Evolutionary conservation across 768 basidiomycete genomes (phyloP).

Genomic region (Boletus edulis): DNA sequence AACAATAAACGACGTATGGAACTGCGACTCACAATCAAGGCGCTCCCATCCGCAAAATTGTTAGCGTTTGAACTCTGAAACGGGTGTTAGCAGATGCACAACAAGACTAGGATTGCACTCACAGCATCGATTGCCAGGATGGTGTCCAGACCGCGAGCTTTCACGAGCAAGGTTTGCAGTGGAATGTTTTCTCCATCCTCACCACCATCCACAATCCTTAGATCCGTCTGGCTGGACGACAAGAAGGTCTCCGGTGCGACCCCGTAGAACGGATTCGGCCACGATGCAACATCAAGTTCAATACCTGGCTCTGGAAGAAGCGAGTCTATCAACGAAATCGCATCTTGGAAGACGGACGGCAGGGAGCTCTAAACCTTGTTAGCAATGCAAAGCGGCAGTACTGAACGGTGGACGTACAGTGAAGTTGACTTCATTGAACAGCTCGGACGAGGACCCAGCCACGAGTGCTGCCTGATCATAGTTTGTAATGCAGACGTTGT

Average conservation of each 20-base stretch:
- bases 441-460: conserved; percentile 38
- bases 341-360: conserved; percentile 5
- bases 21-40: conserved; percentile 23
- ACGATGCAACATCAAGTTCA: conserved; percentile 30
- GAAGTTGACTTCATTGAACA: conserved; percentile 31
- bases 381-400: no score
- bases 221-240: conserved; percentile 28
- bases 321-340: conserved; percentile 13
- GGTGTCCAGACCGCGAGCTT: conserved; percentile 43
- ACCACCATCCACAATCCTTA: conserved; percentile 41
- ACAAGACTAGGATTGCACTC: conserved; percentile 5
- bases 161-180: conserved; percentile 47
- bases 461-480: conserved; percentile 35
- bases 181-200: conserved; percentile 44
- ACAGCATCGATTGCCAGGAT: conserved; percentile 50
- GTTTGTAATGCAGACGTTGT: conserved; percentile 24
- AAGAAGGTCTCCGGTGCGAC: conserved; percentile 34
- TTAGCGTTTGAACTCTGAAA: conserved; percentile 16
- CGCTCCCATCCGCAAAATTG: conserved; percentile 22
- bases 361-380: conserved; percentile 4
- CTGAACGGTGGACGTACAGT: not conserved
- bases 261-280: conserved; percentile 40
- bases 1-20: not conserved
- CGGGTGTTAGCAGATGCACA: not conserved
- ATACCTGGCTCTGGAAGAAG: conserved; percentile 24